Conservation (phyloP, 2,329 filamentous ascomycete genomes). For the Talaromyces sp. region DNA sequence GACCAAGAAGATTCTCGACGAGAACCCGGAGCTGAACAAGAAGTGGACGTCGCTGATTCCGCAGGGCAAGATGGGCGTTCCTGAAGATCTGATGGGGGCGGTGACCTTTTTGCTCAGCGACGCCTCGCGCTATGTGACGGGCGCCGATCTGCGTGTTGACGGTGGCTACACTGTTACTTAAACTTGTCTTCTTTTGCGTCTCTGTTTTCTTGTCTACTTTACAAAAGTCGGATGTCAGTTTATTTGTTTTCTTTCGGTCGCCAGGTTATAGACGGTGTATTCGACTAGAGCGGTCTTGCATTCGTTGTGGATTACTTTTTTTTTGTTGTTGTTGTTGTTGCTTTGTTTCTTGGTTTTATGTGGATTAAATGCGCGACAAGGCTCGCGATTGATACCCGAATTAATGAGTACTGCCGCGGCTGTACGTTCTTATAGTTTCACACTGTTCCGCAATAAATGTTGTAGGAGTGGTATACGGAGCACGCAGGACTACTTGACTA, state of each 20-base stretch:
- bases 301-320: not conserved
- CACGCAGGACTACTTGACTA: too few species aligned
- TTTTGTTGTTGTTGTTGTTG: not conserved
- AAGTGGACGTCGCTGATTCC: conserved; percentile 93
- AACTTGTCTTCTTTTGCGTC: not conserved
- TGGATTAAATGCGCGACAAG: not conserved
- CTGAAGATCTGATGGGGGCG: conserved; percentile 88
- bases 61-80: conserved; percentile 86
- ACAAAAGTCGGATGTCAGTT: not conserved
- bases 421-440: too few species aligned
- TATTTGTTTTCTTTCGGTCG: not conserved
- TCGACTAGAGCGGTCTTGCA: not conserved
- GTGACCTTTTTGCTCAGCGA: conserved; percentile 82
- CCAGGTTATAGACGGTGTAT: not conserved
- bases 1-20: conserved; percentile 88
- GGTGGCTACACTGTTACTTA: conserved; percentile 77
- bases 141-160: conserved; percentile 75
- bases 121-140: conserved; percentile 67
- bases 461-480: too few species aligned
- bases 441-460: too few species aligned
- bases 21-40: conserved; percentile 82
- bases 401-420: not conserved
- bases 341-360: not conserved
- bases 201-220: not conserved
- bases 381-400: not conserved